Base-by-base conservation (phyloP, 768 basidiomycete species). In the Termitomyces sp. region DNA sequence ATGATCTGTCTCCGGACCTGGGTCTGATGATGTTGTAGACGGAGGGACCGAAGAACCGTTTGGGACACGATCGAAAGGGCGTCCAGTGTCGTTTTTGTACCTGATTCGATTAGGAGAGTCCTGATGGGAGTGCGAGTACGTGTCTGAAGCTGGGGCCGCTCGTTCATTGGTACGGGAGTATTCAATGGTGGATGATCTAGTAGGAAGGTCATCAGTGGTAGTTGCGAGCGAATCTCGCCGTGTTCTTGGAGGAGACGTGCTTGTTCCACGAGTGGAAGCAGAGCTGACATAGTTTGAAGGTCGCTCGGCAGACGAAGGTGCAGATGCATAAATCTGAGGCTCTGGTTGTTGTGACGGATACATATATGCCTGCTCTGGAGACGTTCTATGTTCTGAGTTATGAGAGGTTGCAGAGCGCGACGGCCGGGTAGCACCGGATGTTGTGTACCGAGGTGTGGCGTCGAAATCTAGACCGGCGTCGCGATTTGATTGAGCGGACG, bases 141-240 rank as follows among this genome's bases (percentile, higher is more conserved):
- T 38, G n/a, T 49, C n/a, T 23, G 51, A 50, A 44, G 52, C 35
- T 25, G 36, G 18, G 11, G 22, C 23, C 3, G 47, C 52, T 11
- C 39, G 42, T 31, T 49, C 47, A 35, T 33, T 35, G 7, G 38
- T 40, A 4, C n/a, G 54, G 18, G 25, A 22, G 36, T 27, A 35
- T 20, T 20, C 32, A 31, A 16, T 15, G 13, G 32, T 22, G 10
- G 33, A 11, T 10, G 42, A 5, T 18, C 32, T 49, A 22, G 35
- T 13, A 7, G 38, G 23, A 45, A 16, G 41, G 15, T 31, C 15
- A 22, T 27, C 36, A 16, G 25, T 35, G 18, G 35, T 42, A 39
- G 39, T 15, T 33, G 48, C 42, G 22, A 53, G 29, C 12, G 52
- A 60, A 43, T 56, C 50, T 16, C 46, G 45, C 36, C 56, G 43